These are phyloP conservation scores for Epichloe glyceriae DNA, from an alignment of 2,329 filamentous ascomycete species.

Conservation along the genomic window DNA sequence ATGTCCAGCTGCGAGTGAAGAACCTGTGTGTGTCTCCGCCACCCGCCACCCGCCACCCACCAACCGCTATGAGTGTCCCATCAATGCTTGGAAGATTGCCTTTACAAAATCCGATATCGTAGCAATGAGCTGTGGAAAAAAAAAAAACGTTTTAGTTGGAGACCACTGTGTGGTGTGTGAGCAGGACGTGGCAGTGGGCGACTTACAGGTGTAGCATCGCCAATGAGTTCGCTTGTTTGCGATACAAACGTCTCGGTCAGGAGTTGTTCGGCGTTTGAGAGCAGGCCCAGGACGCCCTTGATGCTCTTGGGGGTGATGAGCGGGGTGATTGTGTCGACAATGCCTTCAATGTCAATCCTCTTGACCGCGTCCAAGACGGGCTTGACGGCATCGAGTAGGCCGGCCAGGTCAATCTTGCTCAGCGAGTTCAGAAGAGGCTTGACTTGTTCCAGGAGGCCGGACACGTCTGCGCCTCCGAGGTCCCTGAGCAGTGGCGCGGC, in stretches of 20 bases:
- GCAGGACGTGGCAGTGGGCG: neutral
- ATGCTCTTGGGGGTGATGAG: conserved; percentile 27
- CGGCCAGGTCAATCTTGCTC: conserved; percentile 20
- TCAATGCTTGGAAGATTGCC: conserved; percentile 18
- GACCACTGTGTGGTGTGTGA: neutral
- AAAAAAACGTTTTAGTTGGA: neutral
- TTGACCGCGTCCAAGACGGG: conserved; percentile 24
- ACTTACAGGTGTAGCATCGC: conserved; percentile 28
- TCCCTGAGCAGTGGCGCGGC: conserved; percentile 24
- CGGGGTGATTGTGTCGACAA: conserved; percentile 24
- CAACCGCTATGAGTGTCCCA: conserved; percentile 6
- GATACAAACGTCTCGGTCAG: conserved; percentile 26
- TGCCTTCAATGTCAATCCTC: conserved; percentile 24
- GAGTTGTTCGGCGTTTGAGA: conserved; percentile 26
- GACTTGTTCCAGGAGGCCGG: conserved; percentile 21
- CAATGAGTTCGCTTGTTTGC: conserved; percentile 30
- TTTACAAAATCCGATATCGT: conserved; percentile 20
- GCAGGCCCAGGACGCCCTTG: conserved; percentile 22
- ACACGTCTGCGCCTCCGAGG: conserved; percentile 24
- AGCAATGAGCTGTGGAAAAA: conserved; percentile 15
- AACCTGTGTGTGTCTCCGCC: no score
- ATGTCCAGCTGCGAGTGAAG: no score
- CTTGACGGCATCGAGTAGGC: conserved; percentile 21
- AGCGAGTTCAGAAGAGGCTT: conserved; percentile 24
- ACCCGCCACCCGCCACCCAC: no score